phyloP scores from a whole-genome alignment of 306 rosid species.

The Leucaena leucocephala region DNA sequence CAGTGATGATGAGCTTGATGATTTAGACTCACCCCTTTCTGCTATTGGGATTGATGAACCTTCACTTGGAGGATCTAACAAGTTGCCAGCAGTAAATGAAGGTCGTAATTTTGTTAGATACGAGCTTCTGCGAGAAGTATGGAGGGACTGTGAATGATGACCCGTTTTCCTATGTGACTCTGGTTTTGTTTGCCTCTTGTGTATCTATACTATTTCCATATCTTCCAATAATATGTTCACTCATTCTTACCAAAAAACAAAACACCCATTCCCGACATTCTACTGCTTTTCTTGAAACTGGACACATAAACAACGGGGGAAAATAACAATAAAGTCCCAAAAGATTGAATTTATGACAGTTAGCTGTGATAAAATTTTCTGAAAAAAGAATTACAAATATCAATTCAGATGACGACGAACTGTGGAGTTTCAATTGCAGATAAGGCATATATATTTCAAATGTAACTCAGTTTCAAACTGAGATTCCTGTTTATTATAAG shows the following conservation, averaged over 20 bases:
- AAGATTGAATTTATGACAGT: too few species aligned
- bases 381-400: too few species aligned
- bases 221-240: slow-evolving; percentile 7
- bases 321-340: neutral
- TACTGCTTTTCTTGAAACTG: neutral
- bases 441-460: too few species aligned
- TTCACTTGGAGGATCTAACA: slow-evolving; percentile 35
- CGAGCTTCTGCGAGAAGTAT: slow-evolving; percentile 72
- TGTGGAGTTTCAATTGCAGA: too few species aligned
- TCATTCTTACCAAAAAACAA: neutral
- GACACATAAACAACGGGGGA: neutral
- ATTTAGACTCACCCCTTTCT: slow-evolving; percentile 77
- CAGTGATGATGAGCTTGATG: slow-evolving; percentile 86
- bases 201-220: slow-evolving; percentile 6
- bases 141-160: slow-evolving; percentile 59
- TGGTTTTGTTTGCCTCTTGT: slow-evolving; percentile 12
- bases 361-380: too few species aligned
- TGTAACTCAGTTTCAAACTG: too few species aligned
- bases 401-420: neutral
- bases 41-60: slow-evolving; percentile 60
- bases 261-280: neutral
- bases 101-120: slow-evolving; percentile 60
- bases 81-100: slow-evolving; percentile 39
- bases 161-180: neutral
- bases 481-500: neutral